Base-by-base conservation (phyloP, 2,329 filamentous ascomycete species). In the Trichoderma pleuroti region DNA sequence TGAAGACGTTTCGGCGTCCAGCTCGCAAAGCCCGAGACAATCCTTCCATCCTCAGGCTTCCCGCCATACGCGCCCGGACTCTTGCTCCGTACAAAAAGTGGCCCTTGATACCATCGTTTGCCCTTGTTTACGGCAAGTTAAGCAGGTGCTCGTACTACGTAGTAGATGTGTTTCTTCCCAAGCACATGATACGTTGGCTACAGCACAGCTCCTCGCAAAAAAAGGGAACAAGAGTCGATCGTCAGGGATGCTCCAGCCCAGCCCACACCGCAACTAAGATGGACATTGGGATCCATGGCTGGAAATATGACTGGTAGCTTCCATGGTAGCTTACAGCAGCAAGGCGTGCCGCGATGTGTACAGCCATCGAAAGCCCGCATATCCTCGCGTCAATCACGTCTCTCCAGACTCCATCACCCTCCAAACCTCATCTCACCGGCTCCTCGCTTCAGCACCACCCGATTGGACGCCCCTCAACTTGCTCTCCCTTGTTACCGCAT, bases 21-120 rank as follows among this genome's bases (percentile, higher is more conserved):
- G 34, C 49, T 42, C 60, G 11, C 52, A 57, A 57, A 67, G 64
- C 64, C 64, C 52, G 64, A 67, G 64, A 67, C 64, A 59, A 57
- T 66, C 11, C 11, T 14, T 24, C 24, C 3, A 9, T 34, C 46
- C 46, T 18, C 11, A 21, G 5, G 39, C 3, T 18, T 12, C 26
- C 32, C 30, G 11, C 32, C n/a, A 24, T 57, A 64, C 42, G 62
- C 42, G 18, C 42, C 30, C n/a, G 62, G 62, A 28, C 62, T 65
- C 46, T 16, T 65, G 46, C 10, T 34, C 21, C 10, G 36, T 46
- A 4, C 6, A 34, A 64, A 36, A 67, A 28, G 64, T 42, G 64
- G 64, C 26, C 42, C 64, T 32, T 21, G n/a, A 49, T 32, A 24
- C 1, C n/a, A 24, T 52, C 5, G 11, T 0, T 0, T 1, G 21